Conservation (phyloP, 164 flowering plant genomes). For the Nymphaea colorata region DNA sequence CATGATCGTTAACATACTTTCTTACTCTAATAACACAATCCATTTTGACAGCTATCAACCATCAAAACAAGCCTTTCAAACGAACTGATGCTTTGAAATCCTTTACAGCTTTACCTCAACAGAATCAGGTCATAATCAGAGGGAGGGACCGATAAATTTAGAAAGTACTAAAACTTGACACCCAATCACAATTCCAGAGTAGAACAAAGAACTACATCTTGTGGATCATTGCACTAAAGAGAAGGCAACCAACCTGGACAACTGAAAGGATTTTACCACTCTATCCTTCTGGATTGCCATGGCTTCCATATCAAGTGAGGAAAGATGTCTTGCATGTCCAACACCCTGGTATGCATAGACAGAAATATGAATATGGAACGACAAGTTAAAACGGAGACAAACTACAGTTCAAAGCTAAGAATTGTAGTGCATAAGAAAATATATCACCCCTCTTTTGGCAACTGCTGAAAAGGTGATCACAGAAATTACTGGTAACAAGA, state of each 20-base stretch:
- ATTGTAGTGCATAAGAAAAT: too few relatives aligned
- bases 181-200: neutral
- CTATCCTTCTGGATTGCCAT: conserved; percentile 20
- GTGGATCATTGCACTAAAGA: neutral
- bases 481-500: too few relatives aligned
- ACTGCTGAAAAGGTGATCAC: too few relatives aligned
- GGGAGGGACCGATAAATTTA: too few relatives aligned
- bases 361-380: neutral
- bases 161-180: neutral
- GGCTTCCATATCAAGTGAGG: conserved; percentile 35
- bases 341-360: conserved; percentile 20
- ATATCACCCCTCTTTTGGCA: too few relatives aligned
- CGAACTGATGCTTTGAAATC: neutral
- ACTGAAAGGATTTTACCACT: conserved; percentile 21
- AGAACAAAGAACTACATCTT: too few relatives aligned
- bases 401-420: too few relatives aligned
- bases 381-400: too few relatives aligned
- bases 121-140: too few relatives aligned
- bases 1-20: too few relatives aligned
- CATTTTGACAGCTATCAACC: neutral
- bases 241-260: conserved; percentile 27
- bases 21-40: too few relatives aligned
- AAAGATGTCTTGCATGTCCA: conserved; percentile 23
- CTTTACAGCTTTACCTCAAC: neutral
- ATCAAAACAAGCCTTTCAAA: neutral